These are phyloP conservation scores for Aspergillus novoparasiticus DNA, from an alignment of 2,329 filamentous ascomycete species.

Conservation along the genomic window DNA sequence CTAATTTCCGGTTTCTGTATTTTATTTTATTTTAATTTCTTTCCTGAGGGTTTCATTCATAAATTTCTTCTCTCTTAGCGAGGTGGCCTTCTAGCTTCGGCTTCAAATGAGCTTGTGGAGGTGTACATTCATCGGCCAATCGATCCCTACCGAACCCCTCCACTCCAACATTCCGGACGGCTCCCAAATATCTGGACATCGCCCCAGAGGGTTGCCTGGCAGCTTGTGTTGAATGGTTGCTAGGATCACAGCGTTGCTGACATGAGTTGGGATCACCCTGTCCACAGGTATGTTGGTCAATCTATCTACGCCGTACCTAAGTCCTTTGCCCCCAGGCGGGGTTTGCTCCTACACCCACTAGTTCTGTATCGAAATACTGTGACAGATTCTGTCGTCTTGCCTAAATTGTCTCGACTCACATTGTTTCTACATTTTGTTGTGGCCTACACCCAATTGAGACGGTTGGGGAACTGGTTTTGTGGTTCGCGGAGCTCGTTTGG, in stretches of 20 bases:
- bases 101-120: conserved; percentile 31
- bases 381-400: background rate
- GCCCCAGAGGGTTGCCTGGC: conserved; percentile 36
- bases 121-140: conserved; percentile 25
- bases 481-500: conserved; percentile 15
- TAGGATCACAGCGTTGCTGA: conserved; percentile 40
- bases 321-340: conserved; percentile 12
- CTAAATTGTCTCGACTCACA: background rate
- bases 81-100: conserved; percentile 4
- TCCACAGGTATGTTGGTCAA: conserved; percentile 44
- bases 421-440: background rate
- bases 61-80: background rate
- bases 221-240: conserved; percentile 43
- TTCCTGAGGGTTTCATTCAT: background rate
- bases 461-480: conserved; percentile 9
- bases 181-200: conserved; percentile 24
- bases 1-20: background rate
- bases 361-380: conserved; percentile 4
- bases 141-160: conserved; percentile 24
- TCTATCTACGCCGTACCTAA: conserved; percentile 10
- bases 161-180: conserved; percentile 33
- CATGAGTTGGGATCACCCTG: conserved; percentile 51
- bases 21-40: background rate
- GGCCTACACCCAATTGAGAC: background rate
- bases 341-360: conserved; percentile 9